Conservation (phyloP, 371 early-diverging fungal species). For the Apophysomyces sp. region DNA sequence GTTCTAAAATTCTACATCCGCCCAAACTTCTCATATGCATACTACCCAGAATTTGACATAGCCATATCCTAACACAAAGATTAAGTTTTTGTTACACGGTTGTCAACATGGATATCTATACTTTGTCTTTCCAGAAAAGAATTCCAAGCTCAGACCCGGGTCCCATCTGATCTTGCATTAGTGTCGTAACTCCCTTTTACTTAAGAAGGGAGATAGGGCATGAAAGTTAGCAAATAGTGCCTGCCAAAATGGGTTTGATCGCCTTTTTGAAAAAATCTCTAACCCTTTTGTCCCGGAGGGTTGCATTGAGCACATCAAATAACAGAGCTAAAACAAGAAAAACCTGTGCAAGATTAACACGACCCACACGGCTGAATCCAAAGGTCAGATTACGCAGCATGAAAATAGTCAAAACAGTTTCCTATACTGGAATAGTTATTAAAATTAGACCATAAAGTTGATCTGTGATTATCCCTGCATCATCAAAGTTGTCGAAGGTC, state of each 20-base stretch:
- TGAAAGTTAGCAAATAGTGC: not conserved
- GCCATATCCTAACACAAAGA: not conserved
- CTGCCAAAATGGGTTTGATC: not conserved
- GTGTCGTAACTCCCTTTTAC: not conserved
- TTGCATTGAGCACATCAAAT: not conserved
- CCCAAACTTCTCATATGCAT: not conserved
- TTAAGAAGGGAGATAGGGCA: not conserved
- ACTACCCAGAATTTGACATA: not conserved
- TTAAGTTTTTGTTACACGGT: not conserved
- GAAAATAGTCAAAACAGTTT: not conserved
- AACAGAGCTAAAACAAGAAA: not conserved
- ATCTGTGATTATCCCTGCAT: not conserved
- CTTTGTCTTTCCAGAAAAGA: not conserved
- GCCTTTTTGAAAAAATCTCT: not conserved
- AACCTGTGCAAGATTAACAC: not conserved
- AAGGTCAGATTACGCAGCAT: not conserved
- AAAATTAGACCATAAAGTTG: not conserved
- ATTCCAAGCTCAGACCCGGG: conserved; percentile 1
- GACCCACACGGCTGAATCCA: not conserved
- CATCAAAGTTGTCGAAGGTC: not conserved
- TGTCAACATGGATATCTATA: not conserved
- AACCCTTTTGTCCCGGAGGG: not conserved
- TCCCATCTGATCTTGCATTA: not conserved
- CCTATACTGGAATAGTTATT: not conserved
- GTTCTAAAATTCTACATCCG: not conserved